phyloP scores from a whole-genome alignment of 1,284 basidiomycete genomes.

The Flammula alnicola region DNA sequence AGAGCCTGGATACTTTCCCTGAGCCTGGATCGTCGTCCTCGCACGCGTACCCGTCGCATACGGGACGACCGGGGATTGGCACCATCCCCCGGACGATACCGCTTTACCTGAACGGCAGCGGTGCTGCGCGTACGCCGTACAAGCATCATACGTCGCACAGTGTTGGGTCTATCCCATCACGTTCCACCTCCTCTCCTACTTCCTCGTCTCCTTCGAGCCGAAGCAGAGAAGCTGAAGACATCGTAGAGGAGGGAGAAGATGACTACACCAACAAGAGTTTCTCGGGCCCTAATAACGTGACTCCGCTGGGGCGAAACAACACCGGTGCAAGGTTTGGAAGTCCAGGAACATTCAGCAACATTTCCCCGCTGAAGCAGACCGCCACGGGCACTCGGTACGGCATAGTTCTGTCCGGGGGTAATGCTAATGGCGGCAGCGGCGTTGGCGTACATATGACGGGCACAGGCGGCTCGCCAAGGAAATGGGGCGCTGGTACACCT shows the following conservation, averaged over 20 bases:
- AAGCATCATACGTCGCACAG: slow-evolving; percentile 24
- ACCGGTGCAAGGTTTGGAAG: no score
- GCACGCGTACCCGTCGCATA: slow-evolving; percentile 30
- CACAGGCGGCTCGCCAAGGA: slow-evolving; percentile 33
- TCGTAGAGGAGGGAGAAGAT: background rate
- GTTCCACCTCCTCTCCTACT: slow-evolving; percentile 2
- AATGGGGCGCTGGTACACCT: slow-evolving; percentile 41
- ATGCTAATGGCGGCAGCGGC: slow-evolving; percentile 15
- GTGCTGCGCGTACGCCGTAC: slow-evolving; percentile 17
- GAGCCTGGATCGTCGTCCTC: slow-evolving; percentile 6
- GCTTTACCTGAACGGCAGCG: slow-evolving; percentile 24
- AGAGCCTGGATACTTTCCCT: slow-evolving; percentile 5
- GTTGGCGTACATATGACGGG: slow-evolving; percentile 29
- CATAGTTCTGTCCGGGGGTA: slow-evolving; percentile 26
- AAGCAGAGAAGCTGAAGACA: slow-evolving; percentile 19
- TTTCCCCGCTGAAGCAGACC: no score
- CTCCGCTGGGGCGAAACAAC: no score
- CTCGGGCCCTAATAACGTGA: no score
- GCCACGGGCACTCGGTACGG: slow-evolving; percentile 33
- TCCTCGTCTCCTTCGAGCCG: slow-evolving; percentile 10
- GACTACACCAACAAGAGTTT: no score
- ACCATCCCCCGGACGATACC: slow-evolving; percentile 40
- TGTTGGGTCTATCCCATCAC: slow-evolving; percentile 20
- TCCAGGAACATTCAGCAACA: no score
- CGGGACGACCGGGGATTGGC: slow-evolving; percentile 38